Evolutionary conservation across 352 stramenopile species (phyloP).

Genomic region (Phytophthora tubulina): DNA sequence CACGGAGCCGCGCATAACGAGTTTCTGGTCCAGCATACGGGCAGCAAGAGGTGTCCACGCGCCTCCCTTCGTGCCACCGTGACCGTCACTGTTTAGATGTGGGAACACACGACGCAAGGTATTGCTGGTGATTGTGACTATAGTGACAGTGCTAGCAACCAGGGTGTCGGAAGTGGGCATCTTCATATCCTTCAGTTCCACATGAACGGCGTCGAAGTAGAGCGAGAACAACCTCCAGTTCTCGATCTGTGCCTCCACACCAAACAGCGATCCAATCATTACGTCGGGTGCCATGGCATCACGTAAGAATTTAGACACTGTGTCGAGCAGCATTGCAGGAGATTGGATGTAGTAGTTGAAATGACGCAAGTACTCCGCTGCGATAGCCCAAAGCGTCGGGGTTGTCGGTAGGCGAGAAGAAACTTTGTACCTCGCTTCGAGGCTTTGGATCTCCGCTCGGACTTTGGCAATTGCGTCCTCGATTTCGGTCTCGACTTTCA

Average conservation of each 20-base stretch:
- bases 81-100: not conserved
- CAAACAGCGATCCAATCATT: not conserved
- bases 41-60: not conserved
- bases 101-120: not conserved
- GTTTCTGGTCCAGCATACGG: not conserved
- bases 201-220: not conserved
- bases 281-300: slow-evolving; percentile 5
- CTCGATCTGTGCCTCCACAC: slow-evolving; percentile 1
- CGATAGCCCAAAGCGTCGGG: slow-evolving; percentile 2
- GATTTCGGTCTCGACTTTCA: not conserved
- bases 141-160: not conserved
- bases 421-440: not conserved
- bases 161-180: not conserved
- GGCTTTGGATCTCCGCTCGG: not conserved
- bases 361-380: slow-evolving; percentile 15
- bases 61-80: not conserved
- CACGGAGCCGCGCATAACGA: slow-evolving; percentile 9
- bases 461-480: slow-evolving; percentile 4
- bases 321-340: not conserved
- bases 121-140: not conserved
- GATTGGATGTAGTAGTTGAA: slow-evolving; percentile 17
- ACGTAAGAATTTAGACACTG: not conserved
- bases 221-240: slow-evolving; percentile 5
- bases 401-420: not conserved
- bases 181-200: not conserved